phyloP scores from a whole-genome alignment of 2,329 filamentous ascomycete species.

The Dactylella cylindrospora region DNA sequence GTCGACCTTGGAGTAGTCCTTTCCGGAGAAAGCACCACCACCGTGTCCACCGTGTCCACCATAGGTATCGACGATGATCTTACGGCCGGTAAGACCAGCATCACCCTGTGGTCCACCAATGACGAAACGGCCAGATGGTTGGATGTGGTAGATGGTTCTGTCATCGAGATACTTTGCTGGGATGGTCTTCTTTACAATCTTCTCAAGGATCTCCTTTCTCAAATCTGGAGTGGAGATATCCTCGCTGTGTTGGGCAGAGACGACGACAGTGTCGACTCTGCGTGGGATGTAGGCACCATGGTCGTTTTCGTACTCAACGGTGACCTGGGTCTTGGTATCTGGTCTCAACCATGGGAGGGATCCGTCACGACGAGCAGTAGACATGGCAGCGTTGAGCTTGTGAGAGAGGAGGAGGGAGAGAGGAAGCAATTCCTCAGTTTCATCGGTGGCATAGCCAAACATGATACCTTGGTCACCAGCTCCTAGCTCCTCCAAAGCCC shows the following conservation, averaged over 20 bases:
- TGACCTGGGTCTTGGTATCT: slow-evolving; percentile 99
- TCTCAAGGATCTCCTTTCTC: slow-evolving; percentile 91
- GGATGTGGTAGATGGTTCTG: slow-evolving; percentile 94
- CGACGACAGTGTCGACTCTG: slow-evolving; percentile 93
- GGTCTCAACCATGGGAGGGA: slow-evolving; percentile 90
- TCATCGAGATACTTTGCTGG: slow-evolving; percentile 89
- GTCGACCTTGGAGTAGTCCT: slow-evolving; percentile 99
- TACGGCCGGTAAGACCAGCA: slow-evolving; percentile 95
- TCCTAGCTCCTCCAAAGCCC: slow-evolving; percentile 95
- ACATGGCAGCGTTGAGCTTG: slow-evolving; percentile 96
- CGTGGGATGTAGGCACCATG: slow-evolving; percentile 87
- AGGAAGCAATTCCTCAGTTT: slow-evolving; percentile 95
- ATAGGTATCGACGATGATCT: slow-evolving; percentile 99
- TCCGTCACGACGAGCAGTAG: slow-evolving; percentile 81
- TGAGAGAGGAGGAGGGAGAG: slow-evolving; percentile 91
- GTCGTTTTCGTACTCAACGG: slow-evolving; percentile 97
- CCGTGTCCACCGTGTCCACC: slow-evolving; percentile 99
- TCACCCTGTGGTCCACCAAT: slow-evolving; percentile 99
- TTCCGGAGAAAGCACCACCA: slow-evolving; percentile 99
- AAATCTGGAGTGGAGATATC: slow-evolving; percentile 88
- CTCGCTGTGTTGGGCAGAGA: slow-evolving; percentile 90
- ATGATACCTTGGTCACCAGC: slow-evolving; percentile 99
- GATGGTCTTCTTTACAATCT: slow-evolving; percentile 95
- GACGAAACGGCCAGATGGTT: slow-evolving; percentile 98
- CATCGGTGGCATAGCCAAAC: slow-evolving; percentile 99